phyloP scores from a whole-genome alignment of 2,329 filamentous ascomycete genomes.

The Aspergillus luchuensis region DNA sequence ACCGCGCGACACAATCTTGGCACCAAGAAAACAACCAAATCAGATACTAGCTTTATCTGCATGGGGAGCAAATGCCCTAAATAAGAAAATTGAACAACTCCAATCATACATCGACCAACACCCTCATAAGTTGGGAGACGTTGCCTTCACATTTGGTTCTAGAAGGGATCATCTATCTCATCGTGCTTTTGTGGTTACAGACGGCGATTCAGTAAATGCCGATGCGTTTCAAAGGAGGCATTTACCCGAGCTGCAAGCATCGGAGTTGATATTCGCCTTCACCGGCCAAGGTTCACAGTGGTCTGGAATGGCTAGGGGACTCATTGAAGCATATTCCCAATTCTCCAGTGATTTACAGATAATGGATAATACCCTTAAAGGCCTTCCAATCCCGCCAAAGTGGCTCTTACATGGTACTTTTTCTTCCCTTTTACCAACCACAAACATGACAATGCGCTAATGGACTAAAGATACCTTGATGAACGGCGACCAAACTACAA shows the following conservation, averaged over 20 bases:
- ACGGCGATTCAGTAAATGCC: not conserved
- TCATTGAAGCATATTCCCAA: conserved; percentile 18
- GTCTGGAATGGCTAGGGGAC: conserved; percentile 26
- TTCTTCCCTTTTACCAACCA: not conserved
- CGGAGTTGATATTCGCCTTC: conserved; percentile 26
- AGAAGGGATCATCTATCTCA: conserved; percentile 14
- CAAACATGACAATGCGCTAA: too few relatives aligned
- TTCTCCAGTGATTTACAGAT: conserved; percentile 16
- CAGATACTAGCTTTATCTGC: conserved; percentile 6
- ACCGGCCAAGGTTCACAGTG: conserved; percentile 40
- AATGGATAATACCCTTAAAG: not conserved
- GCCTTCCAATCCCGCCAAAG: not conserved
- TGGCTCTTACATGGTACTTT: not conserved
- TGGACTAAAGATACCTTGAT: not conserved
- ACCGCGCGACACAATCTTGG: not conserved
- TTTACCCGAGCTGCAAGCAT: not conserved
- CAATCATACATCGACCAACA: not conserved
- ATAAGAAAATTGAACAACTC: not conserved
- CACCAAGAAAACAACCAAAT: not conserved
- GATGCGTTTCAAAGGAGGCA: not conserved
- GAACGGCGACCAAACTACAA: not conserved
- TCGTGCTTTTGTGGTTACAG: conserved; percentile 8
- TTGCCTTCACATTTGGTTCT: conserved; percentile 11
- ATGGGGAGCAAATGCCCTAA: not conserved
- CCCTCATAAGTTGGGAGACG: not conserved